A percentile compares a stretch with the other conserved stretches of the same genome.
Evolutionary conservation across 495 filamentous ascomycete species (phyloP).

Genomic region (Evernia prunastri): DNA sequence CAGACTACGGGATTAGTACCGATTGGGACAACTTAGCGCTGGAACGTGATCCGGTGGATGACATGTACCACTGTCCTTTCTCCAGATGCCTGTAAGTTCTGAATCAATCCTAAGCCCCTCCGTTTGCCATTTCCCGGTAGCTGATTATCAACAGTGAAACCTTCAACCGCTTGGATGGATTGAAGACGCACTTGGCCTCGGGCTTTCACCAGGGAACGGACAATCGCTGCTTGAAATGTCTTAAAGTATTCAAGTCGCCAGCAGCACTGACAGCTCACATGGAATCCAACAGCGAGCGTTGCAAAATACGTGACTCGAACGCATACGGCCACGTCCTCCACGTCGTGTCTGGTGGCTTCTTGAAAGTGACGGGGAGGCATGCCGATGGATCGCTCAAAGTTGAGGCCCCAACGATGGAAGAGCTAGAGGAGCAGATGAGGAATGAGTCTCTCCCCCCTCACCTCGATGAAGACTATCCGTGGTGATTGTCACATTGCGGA

Average conservation of each 20-base stretch:
- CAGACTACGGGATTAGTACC: not conserved
- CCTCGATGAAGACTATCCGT: not conserved
- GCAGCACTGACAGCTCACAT: slow-evolving; percentile 44
- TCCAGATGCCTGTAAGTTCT: slow-evolving; percentile 24
- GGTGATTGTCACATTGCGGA: not conserved
- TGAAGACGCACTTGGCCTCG: slow-evolving; percentile 30
- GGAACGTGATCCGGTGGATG: slow-evolving; percentile 9
- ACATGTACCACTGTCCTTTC: slow-evolving; percentile 24
- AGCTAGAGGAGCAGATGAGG: slow-evolving; percentile 7
- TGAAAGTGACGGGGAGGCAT: slow-evolving; percentile 26
- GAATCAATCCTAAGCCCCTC: not conserved
- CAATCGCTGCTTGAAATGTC: slow-evolving; percentile 40
- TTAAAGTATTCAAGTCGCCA: slow-evolving; percentile 39
- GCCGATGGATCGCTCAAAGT: slow-evolving; percentile 13
- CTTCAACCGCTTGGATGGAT: slow-evolving; percentile 15
- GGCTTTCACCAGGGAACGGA: slow-evolving; percentile 18
- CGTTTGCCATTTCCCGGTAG: not conserved
- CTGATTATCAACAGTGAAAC: slow-evolving; percentile 4
- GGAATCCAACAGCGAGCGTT: slow-evolving; percentile 40
- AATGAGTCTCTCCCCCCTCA: not conserved
- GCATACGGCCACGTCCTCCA: slow-evolving; percentile 40
- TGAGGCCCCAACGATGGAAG: slow-evolving; percentile 7
- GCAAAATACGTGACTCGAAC: slow-evolving; percentile 35
- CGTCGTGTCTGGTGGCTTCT: slow-evolving; percentile 44
- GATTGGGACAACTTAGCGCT: slow-evolving; percentile 16